Evolutionary conservation across 73 alveolate species (phyloP), one percentile per base, ranked within the genome.

Genomic region (Paramecium primaurelia): DNA sequence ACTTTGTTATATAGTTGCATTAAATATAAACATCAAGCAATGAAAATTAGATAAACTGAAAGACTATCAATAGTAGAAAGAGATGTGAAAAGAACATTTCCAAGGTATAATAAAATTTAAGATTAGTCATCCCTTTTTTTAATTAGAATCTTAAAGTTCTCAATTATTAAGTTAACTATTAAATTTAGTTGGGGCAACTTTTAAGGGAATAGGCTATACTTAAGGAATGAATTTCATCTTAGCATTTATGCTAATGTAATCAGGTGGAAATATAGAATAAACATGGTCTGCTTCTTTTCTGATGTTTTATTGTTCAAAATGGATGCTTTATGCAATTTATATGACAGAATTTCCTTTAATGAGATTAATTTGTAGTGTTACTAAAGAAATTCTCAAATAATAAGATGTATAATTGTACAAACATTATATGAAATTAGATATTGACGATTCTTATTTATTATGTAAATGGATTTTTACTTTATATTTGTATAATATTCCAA

Each of bases 61-160:
- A 80, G 44, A 80, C 9, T 49, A 47, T 80, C 91, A 44, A 40
- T 45, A 0, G 58, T 80, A 14, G 71, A 45, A 26, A 16, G 91
- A 45, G 91, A 80, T 45, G 91, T 80, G 2, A 40, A 34, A 47
- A 80, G 91, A 80, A 80, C 91, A 4, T 80, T 80, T 49, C 91
- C 91, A 32, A 80, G 25, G 91, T 80, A 44, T 45, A 1, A 80
- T 80, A 1, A 18, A 20, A 44, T 80, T 45, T 42, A 10, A 26
- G 32, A 40, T 30, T 36, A 73, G 91, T 47, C 77, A 45, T 80
- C 75, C 75, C n/a, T 80, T 32, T 80, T 80, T 80, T 80, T 47
- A 44, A 36, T 45, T 45, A 58, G 75, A 80, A 45, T 12, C 77
- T 26, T 42, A 80, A 45, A 80, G 77, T 26, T 25, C 44, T 9